Base-by-base conservation (phyloP, 441 rosid genomes). In the Gossypium laxum region DNA sequence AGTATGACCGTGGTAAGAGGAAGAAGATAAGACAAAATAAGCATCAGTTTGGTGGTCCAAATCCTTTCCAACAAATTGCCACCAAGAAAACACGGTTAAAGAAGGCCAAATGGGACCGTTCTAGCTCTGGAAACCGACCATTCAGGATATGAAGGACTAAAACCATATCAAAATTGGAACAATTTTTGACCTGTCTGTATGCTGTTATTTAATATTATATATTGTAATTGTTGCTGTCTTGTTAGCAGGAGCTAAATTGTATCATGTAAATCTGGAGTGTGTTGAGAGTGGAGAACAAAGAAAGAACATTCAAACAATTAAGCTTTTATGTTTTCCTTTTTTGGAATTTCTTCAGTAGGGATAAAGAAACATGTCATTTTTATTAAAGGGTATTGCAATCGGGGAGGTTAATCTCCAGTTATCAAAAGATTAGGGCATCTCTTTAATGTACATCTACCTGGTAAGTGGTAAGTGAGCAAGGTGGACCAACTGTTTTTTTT, bases 1-100 rank as follows among this genome's bases (percentile, higher is more conserved):
- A 90, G 77, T 93, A 93, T 67, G 98, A 93, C 73, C 82, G 78
- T 15, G 98, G 98, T 7, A 93, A 81, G 88, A 85, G 88, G 80
- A 93, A 88, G 87, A 93, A 91, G 83, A 72, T 88, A 38, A 87
- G 84, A 78, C 70, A 38, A 0, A 74, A 80, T 12, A 82, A 75
- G 75, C 84, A 79, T 17, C 34, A 65, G 38, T 83, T 85, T 62
- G 85, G 73, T 3, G 91, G 92, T 47, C 86, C 86, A 26, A 94
- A 90, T 83, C 88, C 71, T 48, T 93, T 94, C 89, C 98, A 91
- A 80, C 81, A 76, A 79, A 3, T 87, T 11, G 88, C 94, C 0
- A 67, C 82, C 4, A 78, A 80, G 81, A 88, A 83, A 78, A 62
- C 59, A 43, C 77, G 79, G 15, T 45, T 65, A 5, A 83, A 77